These are phyloP conservation scores for Incumbomyces lentus DNA, from an alignment of 2,329 filamentous ascomycete genomes.

Conservation along the genomic window DNA sequence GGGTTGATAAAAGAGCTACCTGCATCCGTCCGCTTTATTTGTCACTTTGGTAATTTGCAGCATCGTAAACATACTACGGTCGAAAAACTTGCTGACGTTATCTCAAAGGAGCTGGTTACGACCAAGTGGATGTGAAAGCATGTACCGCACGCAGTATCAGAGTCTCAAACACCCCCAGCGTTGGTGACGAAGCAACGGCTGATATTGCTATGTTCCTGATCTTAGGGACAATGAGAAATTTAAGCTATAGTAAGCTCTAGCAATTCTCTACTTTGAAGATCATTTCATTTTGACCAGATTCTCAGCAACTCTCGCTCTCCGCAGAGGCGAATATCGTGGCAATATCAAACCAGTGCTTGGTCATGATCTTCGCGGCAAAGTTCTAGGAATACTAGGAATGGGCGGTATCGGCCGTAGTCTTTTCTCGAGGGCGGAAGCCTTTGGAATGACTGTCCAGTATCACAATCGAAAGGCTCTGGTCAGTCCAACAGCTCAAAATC, in stretches of 20 bases:
- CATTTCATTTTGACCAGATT: no score
- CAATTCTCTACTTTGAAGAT: no score
- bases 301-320: constrained; percentile 41
- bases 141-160: constrained; percentile 55
- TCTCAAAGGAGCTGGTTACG: constrained; percentile 62
- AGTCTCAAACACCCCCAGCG: constrained; percentile 72
- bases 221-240: constrained; percentile 63
- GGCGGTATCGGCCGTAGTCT: constrained; percentile 73
- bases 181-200: constrained; percentile 73
- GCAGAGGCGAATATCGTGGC: constrained; percentile 59
- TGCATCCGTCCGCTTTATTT: constrained; percentile 28
- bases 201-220: constrained; percentile 74
- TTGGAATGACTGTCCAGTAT: constrained; percentile 23
- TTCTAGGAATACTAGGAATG: constrained; percentile 74
- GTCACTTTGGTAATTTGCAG: constrained; percentile 22
- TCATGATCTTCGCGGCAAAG: constrained; percentile 69
- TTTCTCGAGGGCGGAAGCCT: constrained; percentile 35
- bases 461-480: constrained; percentile 19
- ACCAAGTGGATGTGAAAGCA: constrained; percentile 64
- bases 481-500: constrained; percentile 35
- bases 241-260: not conserved
- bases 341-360: constrained; percentile 47
- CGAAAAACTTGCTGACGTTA: no score
- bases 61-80: no score
- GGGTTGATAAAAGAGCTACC: constrained; percentile 51